Percentiles rank a stretch among this genome's conserved stretches.
These are phyloP conservation scores for Gigaspora rosea DNA, from an alignment of 192 early-diverging fungal genomes.

Conservation along the genomic window DNA sequence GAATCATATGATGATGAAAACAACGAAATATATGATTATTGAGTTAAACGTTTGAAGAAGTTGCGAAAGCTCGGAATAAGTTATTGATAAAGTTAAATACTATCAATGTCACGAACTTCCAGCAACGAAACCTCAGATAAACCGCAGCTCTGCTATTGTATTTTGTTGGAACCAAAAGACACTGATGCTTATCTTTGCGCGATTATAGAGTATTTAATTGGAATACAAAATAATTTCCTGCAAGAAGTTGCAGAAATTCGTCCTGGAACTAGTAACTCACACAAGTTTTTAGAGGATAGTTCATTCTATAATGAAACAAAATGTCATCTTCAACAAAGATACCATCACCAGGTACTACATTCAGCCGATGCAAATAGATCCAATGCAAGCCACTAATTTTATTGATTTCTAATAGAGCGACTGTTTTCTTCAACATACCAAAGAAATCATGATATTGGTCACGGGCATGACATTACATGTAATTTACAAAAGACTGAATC, in stretches of 20 bases:
- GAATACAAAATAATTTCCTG: conserved; percentile 26
- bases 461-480: conserved; percentile 15
- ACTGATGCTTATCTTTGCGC: conserved; percentile 4
- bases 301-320: not conserved
- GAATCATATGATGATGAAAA: not conserved
- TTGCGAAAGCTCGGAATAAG: conserved; percentile 29
- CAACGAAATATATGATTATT: too few relatives aligned
- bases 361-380: conserved; percentile 5
- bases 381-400: not conserved
- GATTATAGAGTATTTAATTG: conserved; percentile 11
- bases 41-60: not conserved
- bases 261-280: conserved; percentile 1
- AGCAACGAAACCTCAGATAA: not conserved
- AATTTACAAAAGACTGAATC: conserved; percentile 25
- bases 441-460: conserved; percentile 1
- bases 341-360: conserved; percentile 13
- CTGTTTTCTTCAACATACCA: conserved; percentile 21
- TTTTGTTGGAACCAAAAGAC: conserved; percentile 15
- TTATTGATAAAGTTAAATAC: not conserved
- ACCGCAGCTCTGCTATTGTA: not conserved
- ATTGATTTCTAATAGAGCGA: conserved; percentile 24
- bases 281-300: not conserved
- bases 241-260: not conserved
- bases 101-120: conserved; percentile 22
- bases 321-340: not conserved